These are phyloP conservation scores for Eragrostis nindensis DNA, from an alignment of 176 grass and related monocot genomes.

Conservation along the genomic window DNA sequence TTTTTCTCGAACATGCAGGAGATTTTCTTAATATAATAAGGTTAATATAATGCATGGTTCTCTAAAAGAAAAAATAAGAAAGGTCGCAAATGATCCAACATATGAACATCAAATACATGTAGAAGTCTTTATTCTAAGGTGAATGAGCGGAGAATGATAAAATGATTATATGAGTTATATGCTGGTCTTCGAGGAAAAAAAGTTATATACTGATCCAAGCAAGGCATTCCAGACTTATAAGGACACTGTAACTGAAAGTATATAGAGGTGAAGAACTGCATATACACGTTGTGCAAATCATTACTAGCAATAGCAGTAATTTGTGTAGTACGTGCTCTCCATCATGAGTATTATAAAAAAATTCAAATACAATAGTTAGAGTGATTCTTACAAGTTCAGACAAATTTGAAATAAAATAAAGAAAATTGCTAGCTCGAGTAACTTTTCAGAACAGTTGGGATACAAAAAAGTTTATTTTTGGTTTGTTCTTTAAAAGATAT, in stretches of 20 bases:
- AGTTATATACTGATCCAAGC: not conserved
- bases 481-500: not conserved
- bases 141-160: not conserved
- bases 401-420: not conserved
- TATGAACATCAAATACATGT: not conserved
- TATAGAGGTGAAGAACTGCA: not conserved
- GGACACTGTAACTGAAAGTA: not conserved
- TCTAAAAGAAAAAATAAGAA: not conserved
- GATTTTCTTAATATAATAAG: conserved; percentile 30
- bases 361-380: not conserved
- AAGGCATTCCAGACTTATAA: not conserved
- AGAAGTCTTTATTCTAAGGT: not conserved
- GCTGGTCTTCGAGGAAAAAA: too few species aligned
- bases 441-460: not conserved
- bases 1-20: too few species aligned
- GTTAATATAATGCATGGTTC: conserved; percentile 1
- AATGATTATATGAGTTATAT: conserved; percentile 11
- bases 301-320: not conserved
- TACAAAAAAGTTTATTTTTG: not conserved
- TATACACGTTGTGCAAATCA: not conserved
- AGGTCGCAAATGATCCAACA: not conserved
- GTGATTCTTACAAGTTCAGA: not conserved
- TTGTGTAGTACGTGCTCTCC: not conserved
- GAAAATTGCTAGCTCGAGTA: not conserved
- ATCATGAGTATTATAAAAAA: too few species aligned